These are phyloP conservation scores for Haematococcus sp. DNA, from an alignment of 139 green algal genomes.

Conservation along the genomic window DNA sequence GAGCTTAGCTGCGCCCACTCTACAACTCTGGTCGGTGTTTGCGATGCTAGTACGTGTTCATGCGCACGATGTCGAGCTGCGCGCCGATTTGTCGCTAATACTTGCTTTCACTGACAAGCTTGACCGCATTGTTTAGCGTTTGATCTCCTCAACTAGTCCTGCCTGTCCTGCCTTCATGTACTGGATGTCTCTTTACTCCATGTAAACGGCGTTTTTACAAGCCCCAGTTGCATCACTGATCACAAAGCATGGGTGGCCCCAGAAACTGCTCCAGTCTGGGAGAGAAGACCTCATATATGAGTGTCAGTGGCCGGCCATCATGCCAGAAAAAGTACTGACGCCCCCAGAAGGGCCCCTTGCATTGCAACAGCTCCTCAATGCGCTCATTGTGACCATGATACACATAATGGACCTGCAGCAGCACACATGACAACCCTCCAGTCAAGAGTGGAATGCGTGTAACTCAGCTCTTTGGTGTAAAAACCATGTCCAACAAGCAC, in stretches of 20 bases:
- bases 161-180: no score
- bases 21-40: no score
- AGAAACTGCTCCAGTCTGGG: slow-evolving; percentile 26
- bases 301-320: slow-evolving; percentile 76
- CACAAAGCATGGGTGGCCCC: slow-evolving; percentile 3
- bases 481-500: background rate
- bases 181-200: no score
- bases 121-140: no score
- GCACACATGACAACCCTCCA: no score
- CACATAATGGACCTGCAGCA: slow-evolving; percentile 62
- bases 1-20: no score
- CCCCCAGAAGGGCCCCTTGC: slow-evolving; percentile 82
- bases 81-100: no score
- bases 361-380: slow-evolving; percentile 50
- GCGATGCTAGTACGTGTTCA: no score
- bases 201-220: no score
- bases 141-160: no score
- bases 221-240: background rate
- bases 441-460: background rate
- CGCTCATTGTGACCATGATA: slow-evolving; percentile 59
- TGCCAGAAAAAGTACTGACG: slow-evolving; percentile 94
- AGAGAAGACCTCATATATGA: slow-evolving; percentile 96
- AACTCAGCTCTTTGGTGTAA: background rate
- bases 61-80: no score
- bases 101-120: no score